phyloP scores from a whole-genome alignment of 176 grass and related monocot species.

The Paspalum notatum region DNA sequence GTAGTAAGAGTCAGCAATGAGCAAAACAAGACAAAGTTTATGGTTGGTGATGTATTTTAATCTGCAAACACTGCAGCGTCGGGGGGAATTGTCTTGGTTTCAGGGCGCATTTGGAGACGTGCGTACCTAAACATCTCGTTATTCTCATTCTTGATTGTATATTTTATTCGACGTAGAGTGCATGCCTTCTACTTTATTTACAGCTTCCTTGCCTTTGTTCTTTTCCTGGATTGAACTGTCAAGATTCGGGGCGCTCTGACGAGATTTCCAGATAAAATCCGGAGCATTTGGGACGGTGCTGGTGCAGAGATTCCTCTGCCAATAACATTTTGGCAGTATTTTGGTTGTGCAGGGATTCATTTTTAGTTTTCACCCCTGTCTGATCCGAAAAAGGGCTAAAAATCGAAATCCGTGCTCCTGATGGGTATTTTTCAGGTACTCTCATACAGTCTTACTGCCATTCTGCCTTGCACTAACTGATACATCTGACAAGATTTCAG shows the following conservation, averaged over 20 bases:
- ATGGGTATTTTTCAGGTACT: conserved; percentile 18
- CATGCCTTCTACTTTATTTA: conserved; percentile 38
- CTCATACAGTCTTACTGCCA: not conserved
- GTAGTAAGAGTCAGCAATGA: conserved; percentile 31
- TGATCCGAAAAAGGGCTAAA: conserved; percentile 25
- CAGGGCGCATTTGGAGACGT: conserved; percentile 40
- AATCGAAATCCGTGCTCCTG: conserved; percentile 7
- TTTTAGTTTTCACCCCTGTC: conserved; percentile 30
- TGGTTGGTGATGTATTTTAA: conserved; percentile 34
- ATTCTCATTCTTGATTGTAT: conserved; percentile 29
- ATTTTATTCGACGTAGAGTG: conserved; percentile 30
- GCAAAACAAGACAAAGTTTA: conserved; percentile 22
- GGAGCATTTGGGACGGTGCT: conserved; percentile 32
- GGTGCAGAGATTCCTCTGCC: conserved; percentile 46
- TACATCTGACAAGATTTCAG: conserved; percentile 34
- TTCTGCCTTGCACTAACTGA: not conserved
- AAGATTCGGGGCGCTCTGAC: conserved; percentile 36
- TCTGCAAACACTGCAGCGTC: conserved; percentile 28
- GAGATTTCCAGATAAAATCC: conserved; percentile 32
- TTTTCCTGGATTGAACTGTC: conserved; percentile 6
- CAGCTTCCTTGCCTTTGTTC: conserved; percentile 4
- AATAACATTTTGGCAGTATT: conserved; percentile 31
- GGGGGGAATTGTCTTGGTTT: conserved; percentile 45
- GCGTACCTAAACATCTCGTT: conserved; percentile 44
- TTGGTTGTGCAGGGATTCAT: conserved; percentile 26